These are phyloP conservation scores for Vitis hybrid DNA, from an alignment of 177 flowering plant species.

Conservation along the genomic window DNA sequence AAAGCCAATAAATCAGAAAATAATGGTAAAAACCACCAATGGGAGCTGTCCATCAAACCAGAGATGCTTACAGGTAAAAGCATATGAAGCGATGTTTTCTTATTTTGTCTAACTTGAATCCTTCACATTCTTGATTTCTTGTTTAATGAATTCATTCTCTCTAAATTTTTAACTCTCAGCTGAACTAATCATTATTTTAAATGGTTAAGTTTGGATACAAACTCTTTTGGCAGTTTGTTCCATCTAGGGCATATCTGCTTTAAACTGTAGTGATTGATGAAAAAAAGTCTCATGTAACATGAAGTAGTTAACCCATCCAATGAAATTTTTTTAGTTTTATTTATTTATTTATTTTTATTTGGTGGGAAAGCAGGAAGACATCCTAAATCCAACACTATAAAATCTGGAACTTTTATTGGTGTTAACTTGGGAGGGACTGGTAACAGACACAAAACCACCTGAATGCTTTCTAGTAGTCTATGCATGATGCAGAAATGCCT, in stretches of 20 bases:
- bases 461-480: no score
- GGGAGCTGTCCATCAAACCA: conserved; percentile 86
- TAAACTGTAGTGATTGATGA: no score
- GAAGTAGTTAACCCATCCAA: no score
- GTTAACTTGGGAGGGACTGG: no score
- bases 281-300: no score
- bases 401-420: no score
- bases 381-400: no score
- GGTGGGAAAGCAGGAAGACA: no score
- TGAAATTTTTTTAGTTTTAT: no score
- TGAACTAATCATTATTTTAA: not conserved
- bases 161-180: not conserved
- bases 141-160: not conserved
- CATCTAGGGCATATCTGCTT: not conserved
- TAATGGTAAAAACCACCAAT: conserved; percentile 28
- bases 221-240: not conserved
- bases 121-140: not conserved
- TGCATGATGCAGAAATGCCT: no score
- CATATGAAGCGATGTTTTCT: not conserved
- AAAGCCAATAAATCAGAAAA: conserved; percentile 38
- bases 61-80: conserved; percentile 54
- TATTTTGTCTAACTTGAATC: not conserved
- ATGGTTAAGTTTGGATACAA: not conserved
- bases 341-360: no score
- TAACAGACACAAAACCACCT: no score